Percentiles rank a stretch among this genome's conserved stretches.
These are phyloP conservation scores for Echinosophora koreensis DNA, from an alignment of 306 rosid species.

Conservation along the genomic window DNA sequence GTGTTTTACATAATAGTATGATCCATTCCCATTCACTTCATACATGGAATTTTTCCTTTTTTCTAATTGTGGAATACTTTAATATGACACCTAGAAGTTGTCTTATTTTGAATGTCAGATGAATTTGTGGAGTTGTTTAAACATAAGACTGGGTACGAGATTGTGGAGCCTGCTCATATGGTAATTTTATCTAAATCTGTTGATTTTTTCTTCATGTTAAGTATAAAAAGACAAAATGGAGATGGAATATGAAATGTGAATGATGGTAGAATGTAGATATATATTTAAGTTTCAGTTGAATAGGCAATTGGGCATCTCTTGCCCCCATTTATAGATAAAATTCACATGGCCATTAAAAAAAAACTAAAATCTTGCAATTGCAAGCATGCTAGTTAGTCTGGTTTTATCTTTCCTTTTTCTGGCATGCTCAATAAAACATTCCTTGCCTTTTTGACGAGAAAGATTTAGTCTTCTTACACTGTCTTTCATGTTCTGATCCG, in stretches of 20 bases:
- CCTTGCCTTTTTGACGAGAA: conserved; percentile 1
- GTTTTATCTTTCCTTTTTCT: too few relatives aligned
- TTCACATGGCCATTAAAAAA: too few relatives aligned
- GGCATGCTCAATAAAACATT: not conserved
- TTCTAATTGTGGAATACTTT: conserved; percentile 8
- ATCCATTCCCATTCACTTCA: not conserved
- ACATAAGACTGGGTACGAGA: conserved; percentile 75
- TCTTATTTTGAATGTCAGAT: conserved; percentile 60
- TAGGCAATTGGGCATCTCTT: conserved; percentile 15
- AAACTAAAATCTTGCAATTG: too few relatives aligned
- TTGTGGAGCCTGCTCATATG: conserved; percentile 98
- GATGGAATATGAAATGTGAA: conserved; percentile 13
- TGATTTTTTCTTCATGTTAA: conserved; percentile 1
- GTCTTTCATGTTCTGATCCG: not conserved
- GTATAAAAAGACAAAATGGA: not conserved
- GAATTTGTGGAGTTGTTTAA: conserved; percentile 85
- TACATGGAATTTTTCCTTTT: not conserved
- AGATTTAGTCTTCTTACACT: not conserved
- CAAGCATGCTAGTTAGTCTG: too few relatives aligned
- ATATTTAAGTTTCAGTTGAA: conserved; percentile 1
- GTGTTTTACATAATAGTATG: too few relatives aligned
- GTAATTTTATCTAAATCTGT: conserved; percentile 50
- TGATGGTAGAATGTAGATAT: conserved; percentile 1
- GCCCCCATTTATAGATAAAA: conserved; percentile 1
- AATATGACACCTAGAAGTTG: conserved; percentile 24